phyloP scores from a whole-genome alignment of 306 rosid genomes.

The Fragaria vesca region DNA sequence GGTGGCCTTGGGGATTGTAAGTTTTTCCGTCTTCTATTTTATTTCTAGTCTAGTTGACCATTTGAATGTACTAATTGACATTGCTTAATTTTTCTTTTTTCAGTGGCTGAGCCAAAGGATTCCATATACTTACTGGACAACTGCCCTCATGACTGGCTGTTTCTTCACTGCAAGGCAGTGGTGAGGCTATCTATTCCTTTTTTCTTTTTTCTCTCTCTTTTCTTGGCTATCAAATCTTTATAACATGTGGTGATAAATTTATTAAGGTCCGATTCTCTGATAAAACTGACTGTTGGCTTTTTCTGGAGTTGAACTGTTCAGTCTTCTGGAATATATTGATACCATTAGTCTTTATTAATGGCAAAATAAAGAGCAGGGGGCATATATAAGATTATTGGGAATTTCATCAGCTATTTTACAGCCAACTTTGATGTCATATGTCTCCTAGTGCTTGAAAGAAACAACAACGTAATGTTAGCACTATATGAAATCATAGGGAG shows the following conservation, averaged over 20 bases:
- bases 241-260: not conserved
- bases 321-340: not conserved
- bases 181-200: conserved; percentile 41
- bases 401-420: not conserved
- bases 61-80: conserved; percentile 12
- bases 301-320: not conserved
- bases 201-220: not conserved
- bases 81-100: conserved; percentile 34
- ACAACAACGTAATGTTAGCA: not conserved
- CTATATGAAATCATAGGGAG: not conserved
- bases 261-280: not conserved
- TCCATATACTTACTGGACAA: conserved; percentile 80
- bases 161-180: conserved; percentile 99
- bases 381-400: not conserved
- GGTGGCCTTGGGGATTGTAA: conserved; percentile 97
- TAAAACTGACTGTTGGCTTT: not conserved
- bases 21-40: conserved; percentile 14
- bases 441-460: not conserved
- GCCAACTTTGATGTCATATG: not conserved
- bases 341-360: not conserved
- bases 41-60: conserved; percentile 10
- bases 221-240: not conserved
- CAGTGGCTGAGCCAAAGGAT: conserved; percentile 93
- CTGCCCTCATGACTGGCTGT: conserved; percentile 96
- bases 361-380: not conserved